Evolutionary conservation across 495 filamentous ascomycete genomes (phyloP).

Genomic region (Hyphodiscus hymeniophilus): DNA sequence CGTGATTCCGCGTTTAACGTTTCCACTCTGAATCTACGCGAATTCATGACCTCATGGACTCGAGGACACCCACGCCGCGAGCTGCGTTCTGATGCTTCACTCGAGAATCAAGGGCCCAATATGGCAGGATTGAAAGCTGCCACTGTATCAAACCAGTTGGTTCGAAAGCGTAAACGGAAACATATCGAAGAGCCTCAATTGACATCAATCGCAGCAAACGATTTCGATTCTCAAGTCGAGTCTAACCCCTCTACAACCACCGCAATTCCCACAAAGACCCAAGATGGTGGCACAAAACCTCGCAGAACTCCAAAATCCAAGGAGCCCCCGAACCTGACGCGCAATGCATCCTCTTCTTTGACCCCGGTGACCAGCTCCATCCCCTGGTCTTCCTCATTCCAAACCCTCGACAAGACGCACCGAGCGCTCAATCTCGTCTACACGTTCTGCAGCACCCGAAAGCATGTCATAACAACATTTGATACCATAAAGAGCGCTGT

Average conservation of each 20-base stretch:
- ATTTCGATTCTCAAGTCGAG: neutral
- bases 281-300: conserved; percentile 44
- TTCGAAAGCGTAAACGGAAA: conserved; percentile 48
- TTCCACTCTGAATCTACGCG: too few species aligned
- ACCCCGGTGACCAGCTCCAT: conserved; percentile 12
- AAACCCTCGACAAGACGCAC: conserved; percentile 64
- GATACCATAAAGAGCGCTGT: conserved; percentile 79
- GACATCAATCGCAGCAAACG: neutral
- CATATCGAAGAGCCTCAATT: conserved; percentile 20
- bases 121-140: conserved; percentile 51
- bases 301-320: conserved; percentile 26
- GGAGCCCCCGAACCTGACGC: conserved; percentile 5
- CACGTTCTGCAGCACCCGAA: conserved; percentile 89
- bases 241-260: neutral
- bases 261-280: conserved; percentile 41
- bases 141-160: conserved; percentile 44
- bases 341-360: conserved; percentile 9
- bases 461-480: conserved; percentile 85
- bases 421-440: conserved; percentile 85
- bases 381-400: conserved; percentile 70
- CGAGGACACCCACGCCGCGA: neutral
- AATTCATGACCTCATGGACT: neutral
- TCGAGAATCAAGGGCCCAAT: neutral
- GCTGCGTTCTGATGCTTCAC: neutral
- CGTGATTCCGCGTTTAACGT: too few species aligned